Percentiles rank a stretch among this genome's conserved stretches.
These are phyloP conservation scores for Boletellus sp. DNA, from an alignment of 768 basidiomycete genomes.

Conservation along the genomic window DNA sequence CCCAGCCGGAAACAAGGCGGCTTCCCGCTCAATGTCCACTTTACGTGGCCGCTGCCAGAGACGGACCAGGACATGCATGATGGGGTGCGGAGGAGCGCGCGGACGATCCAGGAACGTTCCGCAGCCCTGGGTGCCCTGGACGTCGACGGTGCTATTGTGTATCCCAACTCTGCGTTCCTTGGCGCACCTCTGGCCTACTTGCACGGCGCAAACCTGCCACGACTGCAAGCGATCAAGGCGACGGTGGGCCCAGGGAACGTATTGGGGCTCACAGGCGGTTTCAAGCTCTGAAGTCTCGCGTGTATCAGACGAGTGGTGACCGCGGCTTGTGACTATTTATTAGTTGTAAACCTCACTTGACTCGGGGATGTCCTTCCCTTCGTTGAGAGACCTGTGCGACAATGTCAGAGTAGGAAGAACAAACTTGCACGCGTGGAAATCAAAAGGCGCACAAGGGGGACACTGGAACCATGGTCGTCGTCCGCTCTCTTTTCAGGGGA, in stretches of 20 bases:
- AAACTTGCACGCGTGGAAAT: too few relatives aligned
- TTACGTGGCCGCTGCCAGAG: not conserved
- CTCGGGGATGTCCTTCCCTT: too few relatives aligned
- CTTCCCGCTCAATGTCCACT: constrained; percentile 47
- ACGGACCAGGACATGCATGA: constrained; percentile 25
- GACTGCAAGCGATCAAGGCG: constrained; percentile 40
- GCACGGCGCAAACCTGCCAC: constrained; percentile 42
- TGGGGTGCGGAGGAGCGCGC: constrained; percentile 36
- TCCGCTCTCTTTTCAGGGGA: too few relatives aligned
- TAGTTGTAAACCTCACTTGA: too few relatives aligned
- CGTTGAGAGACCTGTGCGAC: too few relatives aligned
- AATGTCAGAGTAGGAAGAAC: too few relatives aligned
- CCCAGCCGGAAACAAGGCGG: constrained; percentile 34
- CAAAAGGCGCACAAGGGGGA: too few relatives aligned
- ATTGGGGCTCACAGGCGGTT: constrained; percentile 65
- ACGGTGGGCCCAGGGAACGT: constrained; percentile 51
- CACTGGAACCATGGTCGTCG: too few relatives aligned
- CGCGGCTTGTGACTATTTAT: too few relatives aligned
- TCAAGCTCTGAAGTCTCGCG: constrained; percentile 24
- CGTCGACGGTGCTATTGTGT: constrained; percentile 35
- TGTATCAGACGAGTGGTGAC: too few relatives aligned
- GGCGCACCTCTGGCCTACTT: constrained; percentile 46
- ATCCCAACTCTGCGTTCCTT: constrained; percentile 56
- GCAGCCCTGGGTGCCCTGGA: constrained; percentile 43
- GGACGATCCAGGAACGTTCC: constrained; percentile 31